Conservation (phyloP, 345 rosid species). For the Syzygium grande region DNA sequence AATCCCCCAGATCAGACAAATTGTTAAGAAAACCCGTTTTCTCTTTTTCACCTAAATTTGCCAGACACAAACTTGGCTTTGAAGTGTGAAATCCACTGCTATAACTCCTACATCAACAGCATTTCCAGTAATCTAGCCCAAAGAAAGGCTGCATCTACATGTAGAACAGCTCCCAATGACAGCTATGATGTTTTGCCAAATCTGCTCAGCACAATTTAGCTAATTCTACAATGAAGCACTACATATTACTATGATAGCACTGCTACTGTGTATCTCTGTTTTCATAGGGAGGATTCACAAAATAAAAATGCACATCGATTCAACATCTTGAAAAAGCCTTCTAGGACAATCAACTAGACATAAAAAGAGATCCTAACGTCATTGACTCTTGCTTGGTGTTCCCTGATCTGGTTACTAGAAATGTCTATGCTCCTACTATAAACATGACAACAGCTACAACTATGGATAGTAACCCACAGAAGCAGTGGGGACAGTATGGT, state of each 20-base stretch:
- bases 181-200: background rate
- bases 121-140: background rate
- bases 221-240: background rate
- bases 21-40: background rate
- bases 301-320: background rate
- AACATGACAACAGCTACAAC: background rate
- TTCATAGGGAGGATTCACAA: background rate
- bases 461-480: background rate
- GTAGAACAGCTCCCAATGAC: background rate
- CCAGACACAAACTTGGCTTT: background rate
- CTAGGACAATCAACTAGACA: background rate
- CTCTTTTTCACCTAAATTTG: background rate
- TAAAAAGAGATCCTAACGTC: background rate
- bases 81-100: background rate
- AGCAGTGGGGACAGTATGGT: background rate
- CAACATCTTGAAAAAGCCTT: background rate
- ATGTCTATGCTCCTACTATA: background rate
- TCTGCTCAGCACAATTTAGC: background rate
- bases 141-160: background rate
- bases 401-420: background rate
- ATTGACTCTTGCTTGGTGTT: background rate
- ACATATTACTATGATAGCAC: background rate
- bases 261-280: background rate
- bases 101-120: background rate
- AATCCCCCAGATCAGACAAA: background rate